Evolutionary conservation across 768 basidiomycete species (phyloP).

Genomic region (Phanerochaete carnosa): DNA sequence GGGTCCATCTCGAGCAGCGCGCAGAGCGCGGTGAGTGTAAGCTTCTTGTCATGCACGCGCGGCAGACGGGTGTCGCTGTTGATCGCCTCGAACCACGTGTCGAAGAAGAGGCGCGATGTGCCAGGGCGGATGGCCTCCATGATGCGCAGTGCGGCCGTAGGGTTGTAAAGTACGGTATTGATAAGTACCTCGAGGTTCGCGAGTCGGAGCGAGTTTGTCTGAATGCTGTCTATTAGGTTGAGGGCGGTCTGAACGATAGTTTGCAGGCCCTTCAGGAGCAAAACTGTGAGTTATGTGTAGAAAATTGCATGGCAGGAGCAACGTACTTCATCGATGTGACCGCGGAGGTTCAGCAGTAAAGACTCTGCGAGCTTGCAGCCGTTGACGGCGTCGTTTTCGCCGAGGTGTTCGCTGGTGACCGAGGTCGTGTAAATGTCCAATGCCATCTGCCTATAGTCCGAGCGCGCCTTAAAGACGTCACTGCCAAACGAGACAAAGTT

Average conservation of each 20-base stretch:
- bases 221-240: constrained; percentile 52
- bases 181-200: constrained; percentile 82
- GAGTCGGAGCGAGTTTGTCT: constrained; percentile 64
- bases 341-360: constrained; percentile 74
- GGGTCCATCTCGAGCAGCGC: constrained; percentile 72
- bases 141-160: constrained; percentile 68
- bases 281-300: not conserved
- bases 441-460: constrained; percentile 76
- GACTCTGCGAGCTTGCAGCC: constrained; percentile 86
- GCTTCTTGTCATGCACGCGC: constrained; percentile 88
- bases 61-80: constrained; percentile 57
- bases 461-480: constrained; percentile 66
- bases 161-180: constrained; percentile 82
- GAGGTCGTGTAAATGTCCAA: constrained; percentile 81
- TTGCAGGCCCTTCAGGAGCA: constrained; percentile 50
- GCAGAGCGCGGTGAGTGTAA: constrained; percentile 73
- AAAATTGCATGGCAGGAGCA: not conserved
- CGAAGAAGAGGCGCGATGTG: constrained; percentile 74
- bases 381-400: constrained; percentile 80
- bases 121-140: constrained; percentile 63
- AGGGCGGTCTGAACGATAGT: constrained; percentile 62
- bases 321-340: constrained; percentile 73
- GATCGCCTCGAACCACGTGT: constrained; percentile 79
- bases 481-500: constrained; percentile 86
- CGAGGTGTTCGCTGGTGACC: constrained; percentile 66